Evolutionary conservation across 352 stramenopile species (phyloP), one percentile per base, ranked within the genome.

Genomic region (Salisapilia sapeloensis): DNA sequence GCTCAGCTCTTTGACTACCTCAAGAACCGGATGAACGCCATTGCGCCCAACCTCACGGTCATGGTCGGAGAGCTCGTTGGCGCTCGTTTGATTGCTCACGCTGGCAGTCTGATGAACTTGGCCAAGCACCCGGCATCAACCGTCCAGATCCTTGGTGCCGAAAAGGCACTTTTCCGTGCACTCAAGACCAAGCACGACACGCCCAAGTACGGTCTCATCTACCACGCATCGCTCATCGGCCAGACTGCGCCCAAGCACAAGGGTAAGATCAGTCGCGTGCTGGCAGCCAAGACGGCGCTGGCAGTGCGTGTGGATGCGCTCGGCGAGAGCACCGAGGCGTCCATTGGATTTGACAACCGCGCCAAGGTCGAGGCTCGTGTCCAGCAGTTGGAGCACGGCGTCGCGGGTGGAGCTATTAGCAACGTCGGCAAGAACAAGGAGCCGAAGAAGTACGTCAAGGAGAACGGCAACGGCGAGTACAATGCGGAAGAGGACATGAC

Each of bases 171-270:
- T 3, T 99, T 99, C 76, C 87, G 96, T 46, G 96, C 96, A 6
- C 72, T 99, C 2, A 99, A 99, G 71, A 99, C 95, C 7, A 99
- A 99, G 63, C 90, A 98, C 54, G 92, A 98, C 56, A 99, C 95
- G 8, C 95, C 95, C 6, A 99, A 99, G 64, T 99, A 99, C 61
- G 96, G 96, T 65, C 75, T 99, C n/a, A 99, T 99, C 53, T 99
- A 99, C 62, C 96, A 99, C 65, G 94, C 95, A 4, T 98, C 90
- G 40, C 64, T 99, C 6, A 98, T 99, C 40, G 96, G 96, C 21
- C 95, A 99, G 60, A 96, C 95, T 1, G 79, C 85, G n/a, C 87
- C 94, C 3, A 99, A 99, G 76, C 85, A 98, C 67, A 99, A 99
- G 76, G 96, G 96, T 44, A 99, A 99, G 59, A 99, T 99, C 42